These are phyloP conservation scores for Colletotrichum limetticola DNA, from an alignment of 2,329 filamentous ascomycete genomes.

Conservation along the genomic window DNA sequence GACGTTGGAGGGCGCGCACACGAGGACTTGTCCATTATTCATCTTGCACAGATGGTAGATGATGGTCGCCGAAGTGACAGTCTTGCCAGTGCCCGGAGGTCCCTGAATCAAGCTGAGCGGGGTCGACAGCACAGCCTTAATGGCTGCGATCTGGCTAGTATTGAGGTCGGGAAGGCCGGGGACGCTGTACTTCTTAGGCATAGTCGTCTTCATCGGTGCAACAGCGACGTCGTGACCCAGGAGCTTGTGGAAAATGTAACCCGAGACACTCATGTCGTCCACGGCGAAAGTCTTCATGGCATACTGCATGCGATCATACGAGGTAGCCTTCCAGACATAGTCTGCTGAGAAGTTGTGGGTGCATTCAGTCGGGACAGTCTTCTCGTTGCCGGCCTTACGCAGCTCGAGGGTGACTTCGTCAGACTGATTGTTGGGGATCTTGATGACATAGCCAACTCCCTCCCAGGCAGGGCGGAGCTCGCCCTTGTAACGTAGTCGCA, in stretches of 20 bases:
- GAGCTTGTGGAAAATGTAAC: slow-evolving; percentile 97
- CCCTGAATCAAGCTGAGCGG: slow-evolving; percentile 96
- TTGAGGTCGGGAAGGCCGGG: slow-evolving; percentile 95
- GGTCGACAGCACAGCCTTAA: slow-evolving; percentile 93
- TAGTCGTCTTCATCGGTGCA: slow-evolving; percentile 92
- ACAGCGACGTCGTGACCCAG: slow-evolving; percentile 95
- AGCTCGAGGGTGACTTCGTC: slow-evolving; percentile 97
- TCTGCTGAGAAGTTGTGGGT: slow-evolving; percentile 98
- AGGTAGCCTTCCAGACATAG: slow-evolving; percentile 99
- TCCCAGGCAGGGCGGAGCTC: slow-evolving; percentile 95
- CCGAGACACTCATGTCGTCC: slow-evolving; percentile 97
- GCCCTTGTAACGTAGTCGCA: slow-evolving; percentile 96
- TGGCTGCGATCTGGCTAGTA: slow-evolving; percentile 93
- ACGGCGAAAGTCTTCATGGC: slow-evolving; percentile 99
- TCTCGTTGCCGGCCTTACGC: slow-evolving; percentile 94
- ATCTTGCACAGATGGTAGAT: slow-evolving; percentile 98
- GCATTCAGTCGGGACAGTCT: slow-evolving; percentile 93
- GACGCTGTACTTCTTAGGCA: slow-evolving; percentile 97
- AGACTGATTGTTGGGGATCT: slow-evolving; percentile 99
- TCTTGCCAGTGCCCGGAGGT: slow-evolving; percentile 97
- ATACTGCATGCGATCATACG: slow-evolving; percentile 98
- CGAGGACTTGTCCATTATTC: slow-evolving; percentile 92
- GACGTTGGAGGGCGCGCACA: slow-evolving; percentile 98
- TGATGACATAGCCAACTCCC: slow-evolving; percentile 98
- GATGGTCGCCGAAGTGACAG: slow-evolving; percentile 97